Evolutionary conservation across 2,329 filamentous ascomycete genomes (phyloP), one percentile per base, ranked within the genome.

Genomic region (Fusarium globosum): DNA sequence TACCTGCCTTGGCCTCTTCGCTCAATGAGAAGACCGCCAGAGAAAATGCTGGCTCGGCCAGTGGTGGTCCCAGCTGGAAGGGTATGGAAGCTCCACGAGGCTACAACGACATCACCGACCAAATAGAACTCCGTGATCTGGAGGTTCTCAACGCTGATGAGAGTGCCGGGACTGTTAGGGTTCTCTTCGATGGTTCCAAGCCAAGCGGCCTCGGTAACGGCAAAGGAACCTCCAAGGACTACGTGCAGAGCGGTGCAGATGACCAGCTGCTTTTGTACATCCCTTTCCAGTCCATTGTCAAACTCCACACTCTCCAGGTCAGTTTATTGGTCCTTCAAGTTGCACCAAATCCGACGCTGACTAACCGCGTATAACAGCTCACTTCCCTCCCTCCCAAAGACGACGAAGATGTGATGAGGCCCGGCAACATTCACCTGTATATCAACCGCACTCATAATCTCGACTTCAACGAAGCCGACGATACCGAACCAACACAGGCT

Each of bases 161-260:
- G 76, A 91, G 93, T 48, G 90, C 91, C 72, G 95, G 93, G 14
- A 86, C 87, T 42, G 93, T 95, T 64, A 88, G 91, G 75, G 89
- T 90, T 14, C 86, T 98, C 23, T 95, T 98, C 80, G 90, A 92
- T n/a, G 74, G 78, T 9, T 84, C 86, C 65, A 90, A 92, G 82
- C 95, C 95, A 11, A 90, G 87, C 61, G 87, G 87, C 2, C 82
- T 95, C 62, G 81, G 83, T 55, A 90, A 90, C 77, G 88, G 84
- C 62, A 91, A 91, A 79, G 68, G 72, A 39, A 81, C 74, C 28
- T 48, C 69, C 61, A 90, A 89, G 80, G 96, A 99, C 83, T 98
- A 94, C 92, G 91, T 98, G 28, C 94, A 98, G 86, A 98, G 94
- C 82, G 96, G 98, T 80, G 97, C 96, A 41, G 96, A 99, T 80